Base-by-base conservation (phyloP, 345 rosid species). In the Orychophragmus violaceus region DNA sequence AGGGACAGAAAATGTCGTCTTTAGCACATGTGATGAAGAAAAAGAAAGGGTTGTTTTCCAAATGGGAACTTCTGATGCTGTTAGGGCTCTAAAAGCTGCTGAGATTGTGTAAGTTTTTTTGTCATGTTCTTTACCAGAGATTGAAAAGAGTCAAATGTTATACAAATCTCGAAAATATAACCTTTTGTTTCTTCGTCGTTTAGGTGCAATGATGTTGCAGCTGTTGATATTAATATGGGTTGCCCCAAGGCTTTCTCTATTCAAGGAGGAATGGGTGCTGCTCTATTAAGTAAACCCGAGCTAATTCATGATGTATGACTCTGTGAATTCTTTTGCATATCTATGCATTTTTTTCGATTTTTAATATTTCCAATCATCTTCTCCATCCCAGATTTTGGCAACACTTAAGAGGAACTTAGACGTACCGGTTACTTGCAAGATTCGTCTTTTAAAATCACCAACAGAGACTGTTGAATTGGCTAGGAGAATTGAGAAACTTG, bases 201-300 rank as follows among this genome's bases (percentile, higher is more conserved):
- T 64, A 92, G 98, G 80, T 89, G 91, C 70, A 87, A 86, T 1
- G 95, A 92, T 44, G 96, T 92, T 63, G 87, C 93, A 64, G 81
- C 93, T 14, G 74, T 92, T 45, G 98, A 92, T 78, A 75, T 92
- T 69, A 92, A 92, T 68, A 92, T 92, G 98, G 98, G 98, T 69
- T 92, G 97, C 71, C 98, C 98, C 27, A 92, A 69, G 76, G 82
- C 95, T 53, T 92, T 92, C 79, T 92, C 98, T 60, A 51, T 89
- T 59, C 91, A 91, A 60, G 98, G 97, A 55, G 98, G 98, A 53
- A 92, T 92, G 98, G 98, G 98, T 39, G 95, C 98, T 81, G 98
- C 97, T 49, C 77, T 92, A 39, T 76, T 92, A 78, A 64, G 77
- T 56, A 89, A 86, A 69, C 96, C 95, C 4, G 88, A 92, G 61